A percentile compares a stretch with the other conserved stretches of the same genome.
phyloP scores from a whole-genome alignment of 2,329 filamentous ascomycete genomes.

The Orbilia javanica region DNA sequence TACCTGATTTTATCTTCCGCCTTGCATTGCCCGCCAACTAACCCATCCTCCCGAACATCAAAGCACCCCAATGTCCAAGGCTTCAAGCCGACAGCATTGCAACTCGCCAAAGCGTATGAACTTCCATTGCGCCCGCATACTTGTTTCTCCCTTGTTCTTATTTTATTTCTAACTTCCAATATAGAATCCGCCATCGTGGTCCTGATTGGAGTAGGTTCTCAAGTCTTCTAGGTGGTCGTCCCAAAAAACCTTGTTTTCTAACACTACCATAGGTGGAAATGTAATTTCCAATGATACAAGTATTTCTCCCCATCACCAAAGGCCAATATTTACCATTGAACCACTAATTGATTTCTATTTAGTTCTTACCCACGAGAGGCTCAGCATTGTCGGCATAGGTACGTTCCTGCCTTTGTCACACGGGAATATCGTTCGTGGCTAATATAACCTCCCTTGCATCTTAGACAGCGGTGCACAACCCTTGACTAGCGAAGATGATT shows the following conservation, averaged over 20 bases:
- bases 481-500: conserved; percentile 89
- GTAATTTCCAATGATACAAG: conserved; percentile 90
- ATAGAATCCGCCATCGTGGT: conserved; percentile 90
- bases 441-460: neutral
- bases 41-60: neutral
- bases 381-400: conserved; percentile 98
- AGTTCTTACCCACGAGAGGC: conserved; percentile 96
- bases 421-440: neutral
- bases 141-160: conserved; percentile 55
- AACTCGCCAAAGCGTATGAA: conserved; percentile 91
- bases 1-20: neutral
- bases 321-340: neutral
- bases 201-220: conserved; percentile 93
- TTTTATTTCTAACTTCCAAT: conserved; percentile 63
- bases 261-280: conserved; percentile 77
- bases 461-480: conserved; percentile 95
- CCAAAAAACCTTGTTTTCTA: conserved; percentile 62
- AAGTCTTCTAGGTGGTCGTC: neutral
- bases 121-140: too few relatives aligned
- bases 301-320: conserved; percentile 67
- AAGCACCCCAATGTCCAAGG: conserved; percentile 90
- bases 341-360: conserved; percentile 54
- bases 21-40: neutral
- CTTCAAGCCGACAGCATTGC: conserved; percentile 94
- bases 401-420: conserved; percentile 58